These are phyloP conservation scores for Trichophyton simii DNA, from an alignment of 2,329 filamentous ascomycete genomes.

Conservation along the genomic window DNA sequence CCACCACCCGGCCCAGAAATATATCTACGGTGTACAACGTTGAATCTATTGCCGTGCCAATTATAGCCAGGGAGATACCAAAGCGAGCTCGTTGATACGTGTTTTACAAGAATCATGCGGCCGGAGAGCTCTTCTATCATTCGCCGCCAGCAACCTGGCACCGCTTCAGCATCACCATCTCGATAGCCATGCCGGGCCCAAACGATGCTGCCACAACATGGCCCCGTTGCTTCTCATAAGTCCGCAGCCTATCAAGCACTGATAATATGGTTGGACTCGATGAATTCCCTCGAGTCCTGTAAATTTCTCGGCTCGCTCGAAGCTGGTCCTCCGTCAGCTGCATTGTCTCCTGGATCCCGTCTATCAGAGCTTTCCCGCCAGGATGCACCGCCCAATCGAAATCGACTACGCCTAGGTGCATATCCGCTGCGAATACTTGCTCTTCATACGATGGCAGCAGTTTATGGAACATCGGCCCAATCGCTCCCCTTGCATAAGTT, in stretches of 20 bases:
- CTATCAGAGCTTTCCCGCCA: not conserved
- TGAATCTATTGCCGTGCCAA: not conserved
- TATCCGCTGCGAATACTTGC: not conserved
- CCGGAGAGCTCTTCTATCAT: not conserved
- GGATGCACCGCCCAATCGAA: slow-evolving; percentile 2
- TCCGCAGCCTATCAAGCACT: not conserved
- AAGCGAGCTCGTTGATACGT: too few species aligned
- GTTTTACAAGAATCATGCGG: not conserved
- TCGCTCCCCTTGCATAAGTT: not conserved
- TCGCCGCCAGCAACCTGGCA: not conserved
- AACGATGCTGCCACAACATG: not conserved
- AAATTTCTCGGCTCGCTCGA: not conserved
- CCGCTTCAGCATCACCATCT: not conserved
- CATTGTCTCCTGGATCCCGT: not conserved
- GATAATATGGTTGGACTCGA: not conserved
- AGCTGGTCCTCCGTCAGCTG: not conserved
- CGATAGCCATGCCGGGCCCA: not conserved
- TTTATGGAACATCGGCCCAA: not conserved
- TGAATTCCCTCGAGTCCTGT: not conserved
- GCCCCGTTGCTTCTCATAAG: not conserved
- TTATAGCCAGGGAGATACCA: not conserved
- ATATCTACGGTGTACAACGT: not conserved
- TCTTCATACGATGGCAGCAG: not conserved
- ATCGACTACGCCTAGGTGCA: not conserved
- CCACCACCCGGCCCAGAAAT: not conserved